Evolutionary conservation across 352 stramenopile species (phyloP).

Genomic region (Pythium monospermum): DNA sequence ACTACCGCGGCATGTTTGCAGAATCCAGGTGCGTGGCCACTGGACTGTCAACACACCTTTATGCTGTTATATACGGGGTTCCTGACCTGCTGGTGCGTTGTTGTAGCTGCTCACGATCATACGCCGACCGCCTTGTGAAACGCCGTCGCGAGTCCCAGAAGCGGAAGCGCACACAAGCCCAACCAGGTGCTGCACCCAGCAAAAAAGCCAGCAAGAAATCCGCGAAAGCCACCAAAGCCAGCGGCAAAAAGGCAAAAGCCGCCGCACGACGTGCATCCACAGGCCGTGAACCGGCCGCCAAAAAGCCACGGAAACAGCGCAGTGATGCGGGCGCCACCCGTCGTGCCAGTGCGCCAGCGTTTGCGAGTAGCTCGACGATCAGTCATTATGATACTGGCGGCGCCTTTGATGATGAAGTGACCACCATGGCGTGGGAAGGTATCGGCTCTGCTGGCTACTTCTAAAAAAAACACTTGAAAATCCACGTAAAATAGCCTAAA

Average conservation of each 20-base stretch:
- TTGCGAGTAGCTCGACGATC: slow-evolving; percentile 19
- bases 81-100: neutral
- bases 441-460: slow-evolving; percentile 58
- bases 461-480: slow-evolving; percentile 17
- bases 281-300: neutral
- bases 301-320: slow-evolving; percentile 1
- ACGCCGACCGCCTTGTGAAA: slow-evolving; percentile 41
- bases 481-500: too few relatives aligned
- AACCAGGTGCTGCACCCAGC: neutral
- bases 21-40: slow-evolving; percentile 39
- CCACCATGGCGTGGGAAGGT: slow-evolving; percentile 71
- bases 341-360: slow-evolving; percentile 29
- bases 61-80: neutral
- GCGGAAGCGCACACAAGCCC: slow-evolving; percentile 27
- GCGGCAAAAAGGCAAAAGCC: slow-evolving; percentile 14
- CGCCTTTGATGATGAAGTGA: slow-evolving; percentile 49
- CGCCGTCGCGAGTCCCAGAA: slow-evolving; percentile 43
- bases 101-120: slow-evolving; percentile 34
- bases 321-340: slow-evolving; percentile 22
- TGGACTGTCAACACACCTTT: neutral
- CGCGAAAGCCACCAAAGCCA: slow-evolving; percentile 4
- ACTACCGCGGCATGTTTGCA: slow-evolving; percentile 69
- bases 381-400: slow-evolving; percentile 57
- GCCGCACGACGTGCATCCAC: slow-evolving; percentile 12
- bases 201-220: neutral